A percentile compares a stretch with the other conserved stretches of the same genome.
Conservation (phyloP, 495 filamentous ascomycete genomes). For the Pyronema omphalodes region DNA sequence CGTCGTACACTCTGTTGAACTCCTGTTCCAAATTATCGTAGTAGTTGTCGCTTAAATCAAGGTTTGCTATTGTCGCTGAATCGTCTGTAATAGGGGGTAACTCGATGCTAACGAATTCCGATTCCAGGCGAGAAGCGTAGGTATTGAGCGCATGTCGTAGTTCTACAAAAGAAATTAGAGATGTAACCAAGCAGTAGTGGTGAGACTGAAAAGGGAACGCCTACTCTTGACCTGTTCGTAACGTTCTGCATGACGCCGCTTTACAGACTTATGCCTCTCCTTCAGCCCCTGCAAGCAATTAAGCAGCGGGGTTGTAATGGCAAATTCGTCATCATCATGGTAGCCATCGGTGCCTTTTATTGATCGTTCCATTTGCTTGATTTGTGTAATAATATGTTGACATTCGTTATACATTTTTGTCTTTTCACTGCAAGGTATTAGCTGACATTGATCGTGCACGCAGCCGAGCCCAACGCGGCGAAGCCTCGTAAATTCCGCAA, state of each 20-base stretch:
- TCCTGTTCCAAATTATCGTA: slow-evolving; percentile 72
- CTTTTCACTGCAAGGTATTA: slow-evolving; percentile 42
- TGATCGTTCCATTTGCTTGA: slow-evolving; percentile 83
- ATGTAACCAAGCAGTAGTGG: neutral
- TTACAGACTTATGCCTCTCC: slow-evolving; percentile 65
- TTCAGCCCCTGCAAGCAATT: slow-evolving; percentile 60
- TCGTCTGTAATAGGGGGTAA: slow-evolving; percentile 65
- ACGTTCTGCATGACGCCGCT: slow-evolving; percentile 66
- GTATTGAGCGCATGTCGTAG: slow-evolving; percentile 83
- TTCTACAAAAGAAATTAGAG: slow-evolving; percentile 35
- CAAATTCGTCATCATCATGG: slow-evolving; percentile 45
- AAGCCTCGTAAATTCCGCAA: slow-evolving; percentile 62
- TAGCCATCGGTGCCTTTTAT: slow-evolving; percentile 54
- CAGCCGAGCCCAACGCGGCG: slow-evolving; percentile 53
- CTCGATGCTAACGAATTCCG: slow-evolving; percentile 58
- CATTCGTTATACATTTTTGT: slow-evolving; percentile 70
- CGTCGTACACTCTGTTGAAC: slow-evolving; percentile 84
- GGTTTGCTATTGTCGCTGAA: slow-evolving; percentile 54
- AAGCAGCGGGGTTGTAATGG: slow-evolving; percentile 61
- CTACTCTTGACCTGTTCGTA: slow-evolving; percentile 88
- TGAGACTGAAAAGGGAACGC: neutral
- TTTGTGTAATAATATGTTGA: slow-evolving; percentile 61
- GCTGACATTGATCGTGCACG: slow-evolving; percentile 42
- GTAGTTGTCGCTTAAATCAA: slow-evolving; percentile 80
- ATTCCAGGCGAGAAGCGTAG: slow-evolving; percentile 83